Conservation (phyloP, 768 basidiomycete genomes). For the Kwoniella sp. region DNA sequence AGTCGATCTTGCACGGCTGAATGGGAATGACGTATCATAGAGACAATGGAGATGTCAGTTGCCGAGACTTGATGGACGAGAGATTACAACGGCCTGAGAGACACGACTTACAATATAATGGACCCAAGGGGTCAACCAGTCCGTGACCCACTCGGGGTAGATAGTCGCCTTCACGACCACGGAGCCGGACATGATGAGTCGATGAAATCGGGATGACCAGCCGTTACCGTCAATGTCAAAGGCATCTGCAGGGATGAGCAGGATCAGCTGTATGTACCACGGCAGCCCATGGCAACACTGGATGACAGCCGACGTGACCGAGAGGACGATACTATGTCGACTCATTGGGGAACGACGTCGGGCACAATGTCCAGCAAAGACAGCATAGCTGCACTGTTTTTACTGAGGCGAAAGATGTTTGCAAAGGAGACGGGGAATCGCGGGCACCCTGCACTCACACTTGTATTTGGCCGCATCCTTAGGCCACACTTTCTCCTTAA, state of each 20-base stretch:
- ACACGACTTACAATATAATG: conserved; percentile 57
- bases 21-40: conserved; percentile 3
- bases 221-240: conserved; percentile 56
- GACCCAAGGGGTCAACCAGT: conserved; percentile 57
- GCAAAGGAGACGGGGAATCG: neutral
- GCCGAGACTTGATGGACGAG: neutral
- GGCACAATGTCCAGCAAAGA: too few relatives aligned
- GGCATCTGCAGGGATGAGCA: conserved; percentile 17
- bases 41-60: neutral
- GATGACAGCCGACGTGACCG: conserved; percentile 1
- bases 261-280: neutral
- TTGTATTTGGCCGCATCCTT: conserved; percentile 51
- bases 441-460: conserved; percentile 53
- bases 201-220: conserved; percentile 55
- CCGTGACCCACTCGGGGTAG: conserved; percentile 55
- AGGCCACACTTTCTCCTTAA: conserved; percentile 46
- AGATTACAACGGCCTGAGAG: too few relatives aligned
- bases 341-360: too few relatives aligned
- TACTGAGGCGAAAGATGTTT: too few relatives aligned
- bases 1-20: conserved; percentile 54
- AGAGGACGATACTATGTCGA: too few relatives aligned
- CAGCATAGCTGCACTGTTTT: too few relatives aligned
- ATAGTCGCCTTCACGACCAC: conserved; percentile 56
- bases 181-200: conserved; percentile 52
- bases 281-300: too few relatives aligned